These are phyloP conservation scores for Clarireedia paspali DNA, from an alignment of 2,329 filamentous ascomycete genomes.

Conservation along the genomic window DNA sequence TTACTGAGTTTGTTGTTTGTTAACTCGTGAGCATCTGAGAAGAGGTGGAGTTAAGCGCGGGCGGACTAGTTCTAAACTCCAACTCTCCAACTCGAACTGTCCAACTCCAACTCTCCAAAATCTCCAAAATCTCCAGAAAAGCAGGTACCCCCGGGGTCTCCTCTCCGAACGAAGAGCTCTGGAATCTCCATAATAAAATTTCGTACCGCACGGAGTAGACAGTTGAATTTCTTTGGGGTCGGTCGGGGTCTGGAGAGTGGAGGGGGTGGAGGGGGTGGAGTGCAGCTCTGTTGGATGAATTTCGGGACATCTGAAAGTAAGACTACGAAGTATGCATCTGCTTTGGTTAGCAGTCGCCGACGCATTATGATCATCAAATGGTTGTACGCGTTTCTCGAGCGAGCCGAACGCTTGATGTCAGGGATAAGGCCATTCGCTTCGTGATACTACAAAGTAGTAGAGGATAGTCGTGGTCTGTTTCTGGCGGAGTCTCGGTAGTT, in stretches of 20 bases:
- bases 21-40: neutral
- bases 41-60: neutral
- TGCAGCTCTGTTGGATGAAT: neutral
- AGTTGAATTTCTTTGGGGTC: neutral
- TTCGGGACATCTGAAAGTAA: neutral
- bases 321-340: no score
- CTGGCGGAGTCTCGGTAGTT: neutral
- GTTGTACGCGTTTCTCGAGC: neutral
- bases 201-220: neutral
- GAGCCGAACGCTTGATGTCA: neutral
- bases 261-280: neutral
- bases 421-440: neutral
- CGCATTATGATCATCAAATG: neutral
- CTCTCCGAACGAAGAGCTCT: neutral
- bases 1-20: neutral
- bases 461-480: neutral
- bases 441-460: neutral
- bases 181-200: neutral
- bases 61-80: neutral
- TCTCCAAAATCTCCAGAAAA: neutral
- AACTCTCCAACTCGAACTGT: neutral
- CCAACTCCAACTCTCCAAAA: neutral
- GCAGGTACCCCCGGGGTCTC: neutral
- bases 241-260: conserved; percentile 2
- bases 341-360: no score